Conservation (phyloP, 2,329 filamentous ascomycete species). For the Diaporthe helianthi region DNA sequence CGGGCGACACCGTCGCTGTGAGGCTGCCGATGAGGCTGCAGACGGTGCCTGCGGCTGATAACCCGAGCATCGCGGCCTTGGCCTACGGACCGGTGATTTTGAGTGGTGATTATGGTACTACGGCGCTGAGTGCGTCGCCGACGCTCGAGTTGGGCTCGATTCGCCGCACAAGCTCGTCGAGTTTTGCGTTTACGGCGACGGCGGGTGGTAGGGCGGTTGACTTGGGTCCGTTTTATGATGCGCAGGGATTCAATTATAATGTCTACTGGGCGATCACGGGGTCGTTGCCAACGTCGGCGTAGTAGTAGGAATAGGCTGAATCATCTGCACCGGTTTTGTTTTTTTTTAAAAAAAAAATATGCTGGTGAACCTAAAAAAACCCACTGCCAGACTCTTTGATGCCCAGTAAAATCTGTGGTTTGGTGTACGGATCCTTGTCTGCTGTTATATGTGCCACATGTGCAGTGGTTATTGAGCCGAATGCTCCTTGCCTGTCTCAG, state of each 20-base stretch:
- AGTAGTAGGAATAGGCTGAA: background rate
- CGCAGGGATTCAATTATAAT: constrained; percentile 51
- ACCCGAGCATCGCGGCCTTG: constrained; percentile 48
- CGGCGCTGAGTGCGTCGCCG: background rate
- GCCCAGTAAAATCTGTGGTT: no score
- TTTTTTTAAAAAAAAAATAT: no score
- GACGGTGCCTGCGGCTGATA: constrained; percentile 55
- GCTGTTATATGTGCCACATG: no score
- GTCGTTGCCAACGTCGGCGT: background rate
- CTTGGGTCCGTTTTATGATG: constrained; percentile 50
- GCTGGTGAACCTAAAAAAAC: no score
- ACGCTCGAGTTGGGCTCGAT: constrained; percentile 36
- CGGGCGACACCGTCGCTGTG: constrained; percentile 51
- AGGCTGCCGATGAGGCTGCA: constrained; percentile 54
- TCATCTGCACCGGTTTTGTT: background rate
- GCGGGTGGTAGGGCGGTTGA: constrained; percentile 42
- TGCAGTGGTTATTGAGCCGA: no score
- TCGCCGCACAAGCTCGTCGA: constrained; percentile 55
- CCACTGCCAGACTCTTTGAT: no score
- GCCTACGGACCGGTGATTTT: background rate
- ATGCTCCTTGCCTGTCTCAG: no score
- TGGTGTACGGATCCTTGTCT: no score
- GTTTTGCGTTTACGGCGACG: constrained; percentile 46
- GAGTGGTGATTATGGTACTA: constrained; percentile 1
- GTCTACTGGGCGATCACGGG: constrained; percentile 47